These are phyloP conservation scores for Margaritispora aquatica DNA, from an alignment of 495 filamentous ascomycete species.

Conservation along the genomic window DNA sequence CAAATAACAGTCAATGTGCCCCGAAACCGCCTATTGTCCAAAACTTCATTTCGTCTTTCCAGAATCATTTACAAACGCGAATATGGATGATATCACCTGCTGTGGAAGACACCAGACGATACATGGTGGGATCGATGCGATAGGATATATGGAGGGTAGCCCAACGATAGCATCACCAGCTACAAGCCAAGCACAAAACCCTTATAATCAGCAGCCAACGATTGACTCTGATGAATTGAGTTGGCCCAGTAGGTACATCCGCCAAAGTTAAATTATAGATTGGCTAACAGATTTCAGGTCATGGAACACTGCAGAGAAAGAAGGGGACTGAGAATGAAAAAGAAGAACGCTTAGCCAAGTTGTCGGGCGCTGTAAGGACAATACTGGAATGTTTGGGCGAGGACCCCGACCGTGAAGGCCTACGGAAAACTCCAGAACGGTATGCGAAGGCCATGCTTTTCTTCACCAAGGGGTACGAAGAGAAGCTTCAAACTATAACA, in stretches of 20 bases:
- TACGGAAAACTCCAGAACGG: conserved; percentile 77
- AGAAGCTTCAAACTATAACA: conserved; percentile 85
- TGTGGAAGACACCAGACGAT: conserved; percentile 1
- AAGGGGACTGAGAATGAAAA: conserved; percentile 70
- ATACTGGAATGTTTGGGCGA: conserved; percentile 94
- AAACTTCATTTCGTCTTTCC: neutral
- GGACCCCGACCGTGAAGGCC: conserved; percentile 84
- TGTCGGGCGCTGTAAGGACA: conserved; percentile 78
- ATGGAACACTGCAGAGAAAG: conserved; percentile 69
- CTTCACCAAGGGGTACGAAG: conserved; percentile 95
- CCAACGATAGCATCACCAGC: neutral
- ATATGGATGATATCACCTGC: conserved; percentile 7
- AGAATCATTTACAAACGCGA: conserved; percentile 1
- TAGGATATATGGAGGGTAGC: conserved; percentile 5
- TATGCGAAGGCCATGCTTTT: conserved; percentile 96
- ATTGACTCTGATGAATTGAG: conserved; percentile 69
- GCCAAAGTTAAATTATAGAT: neutral
- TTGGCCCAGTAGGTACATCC: conserved; percentile 50
- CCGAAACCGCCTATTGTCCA: neutral
- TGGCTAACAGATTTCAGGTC: conserved; percentile 40
- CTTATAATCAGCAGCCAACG: conserved; percentile 3
- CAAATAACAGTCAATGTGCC: no score
- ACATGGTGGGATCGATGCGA: conserved; percentile 4
- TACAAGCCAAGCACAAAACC: conserved; percentile 6
- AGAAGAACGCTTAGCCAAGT: conserved; percentile 61